Percentiles rank a stretch among this genome's conserved stretches.
These are phyloP conservation scores for Neoascochyta sp. DNA, from an alignment of 2,329 filamentous ascomycete species.

Conservation along the genomic window DNA sequence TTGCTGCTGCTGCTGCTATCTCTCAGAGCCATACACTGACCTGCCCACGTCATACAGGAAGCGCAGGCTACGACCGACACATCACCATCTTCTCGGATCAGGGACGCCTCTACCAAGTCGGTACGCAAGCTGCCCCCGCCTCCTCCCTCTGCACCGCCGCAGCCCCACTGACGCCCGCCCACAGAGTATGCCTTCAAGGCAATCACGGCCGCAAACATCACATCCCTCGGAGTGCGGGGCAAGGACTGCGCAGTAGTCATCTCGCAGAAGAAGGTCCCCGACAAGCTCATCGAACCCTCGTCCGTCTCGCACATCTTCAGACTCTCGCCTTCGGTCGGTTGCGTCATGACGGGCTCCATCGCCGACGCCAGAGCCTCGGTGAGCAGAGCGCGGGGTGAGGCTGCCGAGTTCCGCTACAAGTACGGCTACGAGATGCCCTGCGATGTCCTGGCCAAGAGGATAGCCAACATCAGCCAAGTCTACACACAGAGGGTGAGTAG, in stretches of 20 bases:
- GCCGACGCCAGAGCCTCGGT: constrained; percentile 93
- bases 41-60: constrained; percentile 27
- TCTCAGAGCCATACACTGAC: too few species aligned
- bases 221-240: constrained; percentile 90
- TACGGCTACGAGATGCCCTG: constrained; percentile 99
- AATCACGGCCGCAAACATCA: constrained; percentile 98
- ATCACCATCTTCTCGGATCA: constrained; percentile 99
- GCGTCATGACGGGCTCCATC: constrained; percentile 98
- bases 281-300: constrained; percentile 96
- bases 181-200: constrained; percentile 99
- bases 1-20: constrained; percentile 26
- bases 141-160: constrained; percentile 1
- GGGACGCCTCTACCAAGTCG: constrained; percentile 98
- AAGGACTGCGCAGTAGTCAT: constrained; percentile 96
- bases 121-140: constrained; percentile 53
- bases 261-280: constrained; percentile 99
- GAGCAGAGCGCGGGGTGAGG: constrained; percentile 88
- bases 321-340: constrained; percentile 92
- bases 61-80: constrained; percentile 85
- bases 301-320: constrained; percentile 98
- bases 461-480: constrained; percentile 99
- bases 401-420: constrained; percentile 97
- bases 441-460: constrained; percentile 89
- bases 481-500: constrained; percentile 86
- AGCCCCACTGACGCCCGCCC: constrained; percentile 9